phyloP scores from a whole-genome alignment of 139 green algal genomes.

The Coccomyxa sp. region DNA sequence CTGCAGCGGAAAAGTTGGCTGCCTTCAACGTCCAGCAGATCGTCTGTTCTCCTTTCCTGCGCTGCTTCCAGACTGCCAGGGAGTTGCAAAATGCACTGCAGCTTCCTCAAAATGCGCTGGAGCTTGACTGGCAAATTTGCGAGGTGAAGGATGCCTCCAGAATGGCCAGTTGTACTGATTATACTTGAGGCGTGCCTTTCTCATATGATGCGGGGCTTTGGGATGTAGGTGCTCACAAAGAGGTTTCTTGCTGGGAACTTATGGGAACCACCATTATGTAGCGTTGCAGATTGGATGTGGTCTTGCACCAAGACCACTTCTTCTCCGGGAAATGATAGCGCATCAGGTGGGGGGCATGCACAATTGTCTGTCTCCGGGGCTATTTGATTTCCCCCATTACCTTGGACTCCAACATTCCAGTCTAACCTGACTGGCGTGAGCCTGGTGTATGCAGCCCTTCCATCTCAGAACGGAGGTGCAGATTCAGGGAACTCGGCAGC shows the following conservation, averaged over 20 bases:
- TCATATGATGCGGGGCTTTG: not conserved
- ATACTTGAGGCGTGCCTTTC: not conserved
- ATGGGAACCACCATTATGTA: not conserved
- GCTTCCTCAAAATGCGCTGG: not conserved
- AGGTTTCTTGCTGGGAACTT: not conserved
- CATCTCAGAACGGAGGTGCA: not conserved
- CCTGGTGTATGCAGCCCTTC: no score
- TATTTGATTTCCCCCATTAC: not conserved
- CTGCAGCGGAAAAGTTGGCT: not conserved
- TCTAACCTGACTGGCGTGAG: not conserved
- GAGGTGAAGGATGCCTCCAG: conserved; percentile 1
- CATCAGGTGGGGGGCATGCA: not conserved
- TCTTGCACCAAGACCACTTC: not conserved
- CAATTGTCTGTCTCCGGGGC: not conserved
- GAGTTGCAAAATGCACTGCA: not conserved
- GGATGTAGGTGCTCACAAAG: not conserved
- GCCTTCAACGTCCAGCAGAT: not conserved
- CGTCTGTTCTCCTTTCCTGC: conserved; percentile 14
- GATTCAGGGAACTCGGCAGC: no score
- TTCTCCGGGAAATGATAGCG: not conserved
- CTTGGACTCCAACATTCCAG: not conserved
- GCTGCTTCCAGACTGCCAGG: conserved; percentile 11
- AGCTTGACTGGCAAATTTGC: conserved; percentile 12
- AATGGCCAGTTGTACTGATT: not conserved
- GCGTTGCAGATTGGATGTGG: not conserved